Conservation (phyloP, 768 basidiomycete species). For the Kwoniella sp. region DNA sequence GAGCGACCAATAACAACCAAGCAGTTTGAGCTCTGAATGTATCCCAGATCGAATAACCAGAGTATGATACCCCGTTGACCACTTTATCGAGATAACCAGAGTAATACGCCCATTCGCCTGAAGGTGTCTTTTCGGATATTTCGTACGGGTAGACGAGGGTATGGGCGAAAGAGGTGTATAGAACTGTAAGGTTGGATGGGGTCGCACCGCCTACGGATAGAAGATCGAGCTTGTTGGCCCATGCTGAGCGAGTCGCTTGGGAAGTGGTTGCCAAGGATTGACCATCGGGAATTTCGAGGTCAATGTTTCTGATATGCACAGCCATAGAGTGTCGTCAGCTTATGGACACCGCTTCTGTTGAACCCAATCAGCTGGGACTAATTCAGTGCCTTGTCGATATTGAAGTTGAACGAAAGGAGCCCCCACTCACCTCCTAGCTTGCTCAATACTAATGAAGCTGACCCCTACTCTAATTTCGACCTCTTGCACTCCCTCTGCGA, state of each 20-base stretch:
- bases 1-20: slow-evolving; percentile 73
- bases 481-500: slow-evolving; percentile 45
- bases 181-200: slow-evolving; percentile 59
- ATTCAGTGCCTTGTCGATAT: no score
- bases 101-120: slow-evolving; percentile 61
- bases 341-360: no score
- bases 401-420: background rate
- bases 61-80: slow-evolving; percentile 65
- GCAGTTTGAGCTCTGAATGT: slow-evolving; percentile 78
- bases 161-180: slow-evolving; percentile 63
- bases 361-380: no score
- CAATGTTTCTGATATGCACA: slow-evolving; percentile 57
- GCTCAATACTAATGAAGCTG: slow-evolving; percentile 73
- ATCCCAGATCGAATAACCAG: slow-evolving; percentile 69
- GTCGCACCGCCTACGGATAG: slow-evolving; percentile 62
- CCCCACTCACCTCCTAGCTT: slow-evolving; percentile 59
- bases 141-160: slow-evolving; percentile 71
- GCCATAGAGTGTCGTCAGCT: background rate
- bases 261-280: slow-evolving; percentile 63
- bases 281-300: slow-evolving; percentile 61
- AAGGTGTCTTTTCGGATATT: slow-evolving; percentile 62
- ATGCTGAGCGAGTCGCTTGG: slow-evolving; percentile 59
- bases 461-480: slow-evolving; percentile 68
- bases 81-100: slow-evolving; percentile 73
- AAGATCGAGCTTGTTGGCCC: slow-evolving; percentile 65